Evolutionary conservation across 148 eudicot genomes (phyloP), one percentile per base, ranked within the genome.

Genomic region (Salicornia ramosissima): DNA sequence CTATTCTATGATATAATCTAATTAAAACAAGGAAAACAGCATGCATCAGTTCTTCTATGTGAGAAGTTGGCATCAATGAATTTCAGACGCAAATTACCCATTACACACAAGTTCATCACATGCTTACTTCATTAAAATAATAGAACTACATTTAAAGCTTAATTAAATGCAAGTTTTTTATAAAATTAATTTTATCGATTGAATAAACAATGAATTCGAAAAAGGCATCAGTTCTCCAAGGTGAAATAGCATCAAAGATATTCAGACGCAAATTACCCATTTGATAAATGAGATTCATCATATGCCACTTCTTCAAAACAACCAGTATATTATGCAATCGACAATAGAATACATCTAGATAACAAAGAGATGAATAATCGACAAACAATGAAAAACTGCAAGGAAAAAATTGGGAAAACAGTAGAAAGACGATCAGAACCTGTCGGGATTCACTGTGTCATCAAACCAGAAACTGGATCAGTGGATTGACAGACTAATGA

Each of bases 231-330:
- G 94, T 77, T 90, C 97, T 91, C 90, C 88, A 91, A 91, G 97
- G 91, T 91, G 91, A 71, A 60, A 22, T 61, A 76, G 75, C 94
- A 88, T 86, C 94, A 91, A 72, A 19, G 66, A 65, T 30, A 77
- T 75, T 91, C 95, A 91, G 97, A 78, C 84, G 91, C 91, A 91
- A 91, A 91, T 85, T 86, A 91, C 94, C 97, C 91, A 91, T 88
- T 85, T 74, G 79, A 61, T 65, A 25, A 30, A 53, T 67, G 39
- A 81, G 81, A 79, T 86, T 86, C 95, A 82, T 91, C 97, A 75
- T 61, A 6, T 80, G 79, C 83, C 84, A 77, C 81, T 25, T 4
- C 4, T 0, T 40, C n/a, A n/a, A 72, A n/a, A 9, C n/a, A n/a
- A n/a, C n/a, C n/a, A n/a, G n/a, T n/a, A n/a, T n/a, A n/a, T n/a